A percentile compares a stretch with the other conserved stretches of the same genome.
Evolutionary conservation across 805 yeast genomes (phyloP).

Genomic region (Metschnikowia rubicola): DNA sequence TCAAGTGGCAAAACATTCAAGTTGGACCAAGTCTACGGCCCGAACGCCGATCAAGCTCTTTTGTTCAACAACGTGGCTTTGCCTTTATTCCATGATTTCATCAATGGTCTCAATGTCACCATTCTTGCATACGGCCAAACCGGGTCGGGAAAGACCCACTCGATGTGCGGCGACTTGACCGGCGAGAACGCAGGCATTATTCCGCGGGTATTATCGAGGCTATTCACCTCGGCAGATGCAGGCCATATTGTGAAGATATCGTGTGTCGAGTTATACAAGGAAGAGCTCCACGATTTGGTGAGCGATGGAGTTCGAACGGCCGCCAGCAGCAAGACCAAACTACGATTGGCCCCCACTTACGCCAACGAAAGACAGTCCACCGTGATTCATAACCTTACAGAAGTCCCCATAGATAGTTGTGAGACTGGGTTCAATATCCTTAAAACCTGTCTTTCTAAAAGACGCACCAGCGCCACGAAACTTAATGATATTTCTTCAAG

Average conservation of each 20-base stretch:
- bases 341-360: slow-evolving; percentile 12
- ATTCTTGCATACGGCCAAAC: slow-evolving; percentile 81
- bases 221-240: slow-evolving; percentile 47
- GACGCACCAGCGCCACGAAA: slow-evolving; percentile 71
- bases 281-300: slow-evolving; percentile 73
- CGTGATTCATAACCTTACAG: slow-evolving; percentile 62
- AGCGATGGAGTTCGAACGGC: slow-evolving; percentile 36
- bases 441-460: slow-evolving; percentile 52
- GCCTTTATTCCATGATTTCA: slow-evolving; percentile 68
- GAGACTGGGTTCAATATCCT: slow-evolving; percentile 55
- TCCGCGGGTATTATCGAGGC: slow-evolving; percentile 42
- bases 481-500: slow-evolving; percentile 72
- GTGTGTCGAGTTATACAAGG: slow-evolving; percentile 83
- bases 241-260: slow-evolving; percentile 74
- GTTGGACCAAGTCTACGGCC: slow-evolving; percentile 81
- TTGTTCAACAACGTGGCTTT: slow-evolving; percentile 67
- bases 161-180: slow-evolving; percentile 53
- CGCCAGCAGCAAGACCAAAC: slow-evolving; percentile 25
- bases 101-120: slow-evolving; percentile 63
- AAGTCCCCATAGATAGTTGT: slow-evolving; percentile 52
- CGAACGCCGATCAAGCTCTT: slow-evolving; percentile 68
- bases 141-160: slow-evolving; percentile 83
- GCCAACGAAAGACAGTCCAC: slow-evolving; percentile 25
- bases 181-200: slow-evolving; percentile 54
- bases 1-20: slow-evolving; percentile 39